A percentile compares a stretch with the other conserved stretches of the same genome.
Conservation (phyloP, 148 eudicot genomes). For the Camellia granthamiana region DNA sequence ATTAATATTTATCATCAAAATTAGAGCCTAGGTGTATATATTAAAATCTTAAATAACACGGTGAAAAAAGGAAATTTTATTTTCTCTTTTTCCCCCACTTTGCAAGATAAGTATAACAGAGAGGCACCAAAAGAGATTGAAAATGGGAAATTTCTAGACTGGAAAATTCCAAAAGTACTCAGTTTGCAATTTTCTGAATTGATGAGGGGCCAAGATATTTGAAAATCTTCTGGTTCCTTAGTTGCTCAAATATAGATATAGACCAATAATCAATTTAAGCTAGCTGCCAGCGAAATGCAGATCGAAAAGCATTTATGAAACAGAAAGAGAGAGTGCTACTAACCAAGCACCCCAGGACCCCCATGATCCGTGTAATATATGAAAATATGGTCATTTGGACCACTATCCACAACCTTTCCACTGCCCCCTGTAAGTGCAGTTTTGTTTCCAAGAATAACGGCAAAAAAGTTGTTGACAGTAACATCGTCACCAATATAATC, state of each 20-base stretch:
- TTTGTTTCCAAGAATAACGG: conserved; percentile 70
- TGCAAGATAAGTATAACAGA: background rate
- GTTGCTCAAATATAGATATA: too few species aligned
- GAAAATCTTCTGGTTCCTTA: background rate
- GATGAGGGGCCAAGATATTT: background rate
- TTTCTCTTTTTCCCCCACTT: background rate
- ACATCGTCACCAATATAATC: conserved; percentile 70
- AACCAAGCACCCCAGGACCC: conserved; percentile 82
- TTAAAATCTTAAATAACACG: too few species aligned
- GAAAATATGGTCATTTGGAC: conserved; percentile 80
- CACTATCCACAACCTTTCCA: conserved; percentile 80
- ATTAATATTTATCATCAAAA: background rate
- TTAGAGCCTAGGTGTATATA: background rate
- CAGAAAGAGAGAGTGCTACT: conserved; percentile 22
- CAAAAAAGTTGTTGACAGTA: conserved; percentile 57
- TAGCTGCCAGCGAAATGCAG: background rate
- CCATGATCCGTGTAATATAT: conserved; percentile 83
- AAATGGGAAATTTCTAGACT: background rate
- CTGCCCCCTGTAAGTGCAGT: conserved; percentile 74
- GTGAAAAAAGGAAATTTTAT: background rate
- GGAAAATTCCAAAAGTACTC: background rate
- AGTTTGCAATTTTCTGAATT: background rate
- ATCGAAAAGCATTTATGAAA: background rate
- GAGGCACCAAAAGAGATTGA: conserved; percentile 2
- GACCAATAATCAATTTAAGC: too few species aligned